phyloP scores from a whole-genome alignment of 257 asterid genomes.

The Primulina huaijiensis region DNA sequence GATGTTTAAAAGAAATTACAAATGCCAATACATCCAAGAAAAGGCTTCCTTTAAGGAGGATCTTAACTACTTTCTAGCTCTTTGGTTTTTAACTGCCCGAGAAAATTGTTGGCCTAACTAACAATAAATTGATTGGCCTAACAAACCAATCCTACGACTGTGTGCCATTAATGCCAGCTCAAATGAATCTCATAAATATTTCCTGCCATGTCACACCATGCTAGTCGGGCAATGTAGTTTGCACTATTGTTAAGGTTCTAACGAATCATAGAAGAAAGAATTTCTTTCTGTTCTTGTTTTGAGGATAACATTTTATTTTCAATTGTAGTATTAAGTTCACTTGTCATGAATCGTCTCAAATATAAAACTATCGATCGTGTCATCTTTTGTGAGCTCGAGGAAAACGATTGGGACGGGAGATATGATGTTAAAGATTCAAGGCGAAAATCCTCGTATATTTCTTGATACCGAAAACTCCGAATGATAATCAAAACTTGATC shows the following conservation, averaged over 20 bases:
- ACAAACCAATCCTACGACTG: neutral
- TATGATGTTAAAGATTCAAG: too few species aligned
- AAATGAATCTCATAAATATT: neutral
- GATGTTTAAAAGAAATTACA: slow-evolving; percentile 28
- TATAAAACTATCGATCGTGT: too few species aligned
- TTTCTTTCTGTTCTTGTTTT: too few species aligned
- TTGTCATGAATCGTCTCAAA: neutral
- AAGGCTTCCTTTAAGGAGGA: slow-evolving; percentile 44
- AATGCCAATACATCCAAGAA: slow-evolving; percentile 43
- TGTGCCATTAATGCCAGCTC: neutral
- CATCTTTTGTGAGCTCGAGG: neutral
- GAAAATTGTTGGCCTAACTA: slow-evolving; percentile 18
- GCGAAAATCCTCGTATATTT: too few species aligned
- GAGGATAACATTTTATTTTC: neutral
- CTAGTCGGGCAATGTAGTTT: neutral
- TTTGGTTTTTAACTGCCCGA: slow-evolving; percentile 25
- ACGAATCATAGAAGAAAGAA: neutral
- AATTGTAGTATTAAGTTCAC: neutral
- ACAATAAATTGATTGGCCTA: neutral
- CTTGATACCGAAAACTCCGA: neutral
- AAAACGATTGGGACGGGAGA: too few species aligned
- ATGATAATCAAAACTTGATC: neutral
- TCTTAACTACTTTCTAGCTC: slow-evolving; percentile 40
- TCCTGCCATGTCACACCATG: neutral
- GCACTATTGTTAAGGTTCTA: neutral